phyloP scores from a whole-genome alignment of 208 protist genomes.

The Crithidia thermophila region DNA sequence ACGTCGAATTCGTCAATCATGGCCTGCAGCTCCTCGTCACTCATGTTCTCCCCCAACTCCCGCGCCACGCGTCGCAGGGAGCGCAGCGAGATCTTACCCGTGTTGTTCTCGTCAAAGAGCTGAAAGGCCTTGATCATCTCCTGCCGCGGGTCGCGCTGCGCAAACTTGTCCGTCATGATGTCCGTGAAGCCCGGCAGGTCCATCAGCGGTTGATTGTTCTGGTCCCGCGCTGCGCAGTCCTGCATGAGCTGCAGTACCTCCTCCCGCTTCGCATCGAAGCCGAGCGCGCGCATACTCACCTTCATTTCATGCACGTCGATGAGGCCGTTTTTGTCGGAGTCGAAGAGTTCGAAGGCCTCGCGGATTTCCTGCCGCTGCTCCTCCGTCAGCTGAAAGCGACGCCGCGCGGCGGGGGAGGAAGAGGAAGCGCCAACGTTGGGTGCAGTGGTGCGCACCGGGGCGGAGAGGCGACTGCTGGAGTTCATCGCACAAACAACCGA shows the following conservation, averaged over 20 bases:
- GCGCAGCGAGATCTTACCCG: constrained; percentile 93
- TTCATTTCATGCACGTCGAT: constrained; percentile 99
- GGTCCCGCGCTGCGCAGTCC: constrained; percentile 80
- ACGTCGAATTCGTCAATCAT: constrained; percentile 98
- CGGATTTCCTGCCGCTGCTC: constrained; percentile 99
- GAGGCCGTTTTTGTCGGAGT: constrained; percentile 94
- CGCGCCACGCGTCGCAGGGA: constrained; percentile 94
- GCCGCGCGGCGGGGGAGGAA: constrained; percentile 43
- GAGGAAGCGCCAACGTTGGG: constrained; percentile 27
- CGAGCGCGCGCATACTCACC: constrained; percentile 99
- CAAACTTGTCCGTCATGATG: constrained; percentile 94
- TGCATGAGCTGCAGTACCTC: constrained; percentile 91
- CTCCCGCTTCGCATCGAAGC: constrained; percentile 98
- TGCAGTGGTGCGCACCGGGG: constrained; percentile 47
- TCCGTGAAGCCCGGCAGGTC: constrained; percentile 92
- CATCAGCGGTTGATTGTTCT: constrained; percentile 87
- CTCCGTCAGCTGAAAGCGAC: constrained; percentile 97
- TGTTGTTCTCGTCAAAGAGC: constrained; percentile 97
- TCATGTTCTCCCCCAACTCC: constrained; percentile 96
- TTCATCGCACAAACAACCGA: constrained; percentile 28
- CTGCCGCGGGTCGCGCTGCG: constrained; percentile 92
- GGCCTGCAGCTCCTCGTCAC: constrained; percentile 96
- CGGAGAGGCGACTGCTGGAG: constrained; percentile 37
- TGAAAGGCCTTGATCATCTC: constrained; percentile 97
- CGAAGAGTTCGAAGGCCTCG: constrained; percentile 99